Percentiles rank a stretch among this genome's conserved stretches.
phyloP scores from a whole-genome alignment of 2,329 filamentous ascomycete genomes.

The Pseudogymnoascus sp. region DNA sequence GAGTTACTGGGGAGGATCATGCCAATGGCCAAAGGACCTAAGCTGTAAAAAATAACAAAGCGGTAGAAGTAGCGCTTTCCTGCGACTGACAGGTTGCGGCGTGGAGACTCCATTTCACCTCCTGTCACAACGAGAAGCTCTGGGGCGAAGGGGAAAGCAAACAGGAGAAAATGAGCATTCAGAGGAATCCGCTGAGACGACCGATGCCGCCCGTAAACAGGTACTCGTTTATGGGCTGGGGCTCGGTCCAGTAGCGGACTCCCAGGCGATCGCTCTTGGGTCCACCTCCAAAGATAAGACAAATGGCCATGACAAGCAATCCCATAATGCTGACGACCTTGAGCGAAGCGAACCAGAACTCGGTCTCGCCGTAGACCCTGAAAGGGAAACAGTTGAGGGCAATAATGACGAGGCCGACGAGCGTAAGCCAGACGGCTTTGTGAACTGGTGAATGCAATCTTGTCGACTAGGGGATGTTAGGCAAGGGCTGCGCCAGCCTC shows the following conservation, averaged over 20 bases:
- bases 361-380: conserved; percentile 50
- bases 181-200: conserved; percentile 44
- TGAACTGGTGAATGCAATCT: conserved; percentile 51
- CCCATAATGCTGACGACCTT: conserved; percentile 28
- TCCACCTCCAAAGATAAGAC: conserved; percentile 29
- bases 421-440: conserved; percentile 33
- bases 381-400: conserved; percentile 38
- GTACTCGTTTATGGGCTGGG: conserved; percentile 36
- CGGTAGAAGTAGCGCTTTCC: conserved; percentile 53
- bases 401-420: conserved; percentile 32
- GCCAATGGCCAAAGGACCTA: conserved; percentile 49
- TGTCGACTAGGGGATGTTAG: conserved; percentile 49
- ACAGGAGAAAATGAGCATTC: conserved; percentile 37
- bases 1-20: conserved; percentile 50
- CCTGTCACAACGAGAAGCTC: conserved; percentile 47
- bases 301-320: conserved; percentile 25
- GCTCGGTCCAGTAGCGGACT: conserved; percentile 41
- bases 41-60: conserved; percentile 53
- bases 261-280: conserved; percentile 26
- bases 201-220: conserved; percentile 34
- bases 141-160: conserved; percentile 41
- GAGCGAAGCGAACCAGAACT: conserved; percentile 38
- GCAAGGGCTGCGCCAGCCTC: conserved; percentile 46
- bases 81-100: conserved; percentile 50
- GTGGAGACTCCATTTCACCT: conserved; percentile 49